Percentiles rank a stretch among this genome's conserved stretches.
Evolutionary conservation across 1,284 basidiomycete species (phyloP).

Genomic region (Trametes versicolor): DNA sequence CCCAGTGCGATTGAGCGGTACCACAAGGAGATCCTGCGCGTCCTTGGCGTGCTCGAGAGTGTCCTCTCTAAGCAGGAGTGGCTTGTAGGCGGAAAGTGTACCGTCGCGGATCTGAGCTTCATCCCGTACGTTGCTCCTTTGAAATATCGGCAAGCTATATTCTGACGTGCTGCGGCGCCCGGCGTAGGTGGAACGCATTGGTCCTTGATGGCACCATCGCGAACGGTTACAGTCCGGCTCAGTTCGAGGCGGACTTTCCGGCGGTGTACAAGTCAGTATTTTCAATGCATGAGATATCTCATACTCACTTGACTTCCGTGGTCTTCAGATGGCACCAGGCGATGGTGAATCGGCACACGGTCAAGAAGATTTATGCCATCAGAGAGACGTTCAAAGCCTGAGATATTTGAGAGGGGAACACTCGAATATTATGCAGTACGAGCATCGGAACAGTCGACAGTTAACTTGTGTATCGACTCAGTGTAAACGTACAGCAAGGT

Average conservation of each 20-base stretch:
- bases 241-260: constrained; percentile 21
- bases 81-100: constrained; percentile 28
- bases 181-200: not conserved
- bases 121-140: constrained; percentile 7
- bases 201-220: not conserved
- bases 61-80: constrained; percentile 31
- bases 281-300: not conserved
- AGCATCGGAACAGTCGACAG: no score
- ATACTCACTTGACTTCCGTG: not conserved
- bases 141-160: not conserved
- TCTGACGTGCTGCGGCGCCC: not conserved
- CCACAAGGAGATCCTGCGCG: constrained; percentile 44
- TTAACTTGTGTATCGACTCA: no score
- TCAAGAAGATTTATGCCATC: constrained; percentile 6
- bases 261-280: constrained; percentile 19
- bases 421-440: not conserved
- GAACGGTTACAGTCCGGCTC: constrained; percentile 10
- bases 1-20: constrained; percentile 43
- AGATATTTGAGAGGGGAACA: not conserved
- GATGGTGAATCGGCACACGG: constrained; percentile 4
- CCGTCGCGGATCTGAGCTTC: constrained; percentile 23
- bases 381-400: not conserved
- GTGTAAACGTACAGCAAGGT: no score
- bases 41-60: constrained; percentile 45
- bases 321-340: constrained; percentile 9